A percentile compares a stretch with the other conserved stretches of the same genome.
Conservation (phyloP, 1,284 basidiomycete genomes). For the Irpex sp. region DNA sequence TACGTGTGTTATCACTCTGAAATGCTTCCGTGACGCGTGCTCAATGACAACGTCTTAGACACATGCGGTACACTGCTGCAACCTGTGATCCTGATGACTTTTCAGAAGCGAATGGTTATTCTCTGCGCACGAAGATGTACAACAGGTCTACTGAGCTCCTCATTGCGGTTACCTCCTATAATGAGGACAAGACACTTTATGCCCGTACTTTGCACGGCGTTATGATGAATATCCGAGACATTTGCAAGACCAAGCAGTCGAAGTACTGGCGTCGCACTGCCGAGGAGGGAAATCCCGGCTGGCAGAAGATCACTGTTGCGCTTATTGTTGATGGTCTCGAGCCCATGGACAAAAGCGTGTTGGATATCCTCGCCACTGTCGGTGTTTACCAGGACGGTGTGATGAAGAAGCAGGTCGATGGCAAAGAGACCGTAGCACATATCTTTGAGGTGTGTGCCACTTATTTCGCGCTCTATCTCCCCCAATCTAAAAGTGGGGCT, state of each 20-base stretch:
- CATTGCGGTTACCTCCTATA: conserved; percentile 88
- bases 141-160: conserved; percentile 89
- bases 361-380: conserved; percentile 84
- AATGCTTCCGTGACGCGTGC: background rate
- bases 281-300: conserved; percentile 84
- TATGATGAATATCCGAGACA: conserved; percentile 98
- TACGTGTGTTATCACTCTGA: conserved; percentile 33
- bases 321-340: conserved; percentile 93
- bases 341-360: conserved; percentile 91
- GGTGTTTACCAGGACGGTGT: conserved; percentile 92
- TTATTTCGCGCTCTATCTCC: background rate
- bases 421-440: conserved; percentile 87
- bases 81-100: conserved; percentile 97
- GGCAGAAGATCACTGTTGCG: conserved; percentile 92
- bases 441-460: conserved; percentile 72
- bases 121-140: conserved; percentile 80
- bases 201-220: conserved; percentile 91
- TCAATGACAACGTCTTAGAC: conserved; percentile 34
- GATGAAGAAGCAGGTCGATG: conserved; percentile 94
- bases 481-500: conserved; percentile 2
- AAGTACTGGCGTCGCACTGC: conserved; percentile 87
- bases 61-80: conserved; percentile 91
- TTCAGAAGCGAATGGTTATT: conserved; percentile 73
- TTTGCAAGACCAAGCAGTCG: conserved; percentile 93
- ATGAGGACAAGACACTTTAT: conserved; percentile 92